Conservation (phyloP, 2,329 filamentous ascomycete genomes). For the Aureobasidium sp. region DNA sequence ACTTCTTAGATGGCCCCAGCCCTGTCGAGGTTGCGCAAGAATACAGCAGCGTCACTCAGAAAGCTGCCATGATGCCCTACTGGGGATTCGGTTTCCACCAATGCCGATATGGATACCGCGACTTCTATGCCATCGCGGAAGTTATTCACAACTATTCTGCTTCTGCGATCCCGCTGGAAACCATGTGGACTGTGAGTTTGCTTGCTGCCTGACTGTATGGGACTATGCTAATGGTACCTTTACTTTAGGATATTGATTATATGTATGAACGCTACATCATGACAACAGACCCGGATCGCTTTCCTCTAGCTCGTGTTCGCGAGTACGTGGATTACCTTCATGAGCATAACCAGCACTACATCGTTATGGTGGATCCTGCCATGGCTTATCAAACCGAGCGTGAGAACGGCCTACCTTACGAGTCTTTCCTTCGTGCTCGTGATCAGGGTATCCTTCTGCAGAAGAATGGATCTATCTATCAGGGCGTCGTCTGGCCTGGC, state of each 20-base stretch:
- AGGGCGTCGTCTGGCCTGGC: constrained; percentile 71
- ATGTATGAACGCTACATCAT: constrained; percentile 48
- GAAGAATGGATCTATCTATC: constrained; percentile 47
- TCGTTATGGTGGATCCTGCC: constrained; percentile 68
- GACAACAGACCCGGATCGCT: constrained; percentile 56
- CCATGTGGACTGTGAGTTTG: constrained; percentile 42
- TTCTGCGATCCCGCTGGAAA: constrained; percentile 59
- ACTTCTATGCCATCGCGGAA: constrained; percentile 57
- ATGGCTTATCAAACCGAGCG: constrained; percentile 30
- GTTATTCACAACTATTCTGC: constrained; percentile 59
- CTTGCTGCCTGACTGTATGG: too few species aligned
- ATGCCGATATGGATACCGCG: constrained; percentile 41
- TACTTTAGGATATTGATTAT: constrained; percentile 18
- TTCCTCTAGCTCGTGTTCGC: constrained; percentile 53
- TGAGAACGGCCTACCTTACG: neutral
- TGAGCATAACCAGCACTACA: constrained; percentile 27
- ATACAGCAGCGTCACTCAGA: constrained; percentile 43
- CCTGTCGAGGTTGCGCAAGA: constrained; percentile 41
- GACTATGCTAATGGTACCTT: too few species aligned
- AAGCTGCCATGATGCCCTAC: constrained; percentile 43
- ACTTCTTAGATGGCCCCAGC: constrained; percentile 42
- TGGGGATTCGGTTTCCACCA: constrained; percentile 48
- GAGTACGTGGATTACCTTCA: constrained; percentile 55
- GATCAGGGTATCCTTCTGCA: constrained; percentile 46
- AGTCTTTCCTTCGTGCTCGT: neutral